phyloP scores from a whole-genome alignment of 106 monocot genomes.

The Cymbidium sinense region DNA sequence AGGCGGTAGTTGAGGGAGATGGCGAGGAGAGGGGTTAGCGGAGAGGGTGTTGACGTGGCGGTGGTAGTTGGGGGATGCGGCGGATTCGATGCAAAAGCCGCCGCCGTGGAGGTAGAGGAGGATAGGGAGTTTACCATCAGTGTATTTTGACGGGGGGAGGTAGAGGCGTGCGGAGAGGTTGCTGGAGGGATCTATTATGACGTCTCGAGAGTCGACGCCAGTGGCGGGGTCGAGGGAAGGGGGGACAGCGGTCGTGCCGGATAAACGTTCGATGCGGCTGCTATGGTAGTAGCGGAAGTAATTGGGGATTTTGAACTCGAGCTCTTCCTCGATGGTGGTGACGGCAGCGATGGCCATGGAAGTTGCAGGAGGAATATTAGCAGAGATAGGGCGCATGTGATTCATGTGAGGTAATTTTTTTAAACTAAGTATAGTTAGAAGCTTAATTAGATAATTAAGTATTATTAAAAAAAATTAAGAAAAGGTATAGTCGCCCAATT shows the following conservation, averaged over 20 bases:
- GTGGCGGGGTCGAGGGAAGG: conserved; percentile 27
- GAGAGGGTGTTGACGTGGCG: conserved; percentile 34
- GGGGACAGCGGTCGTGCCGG: conserved; percentile 7
- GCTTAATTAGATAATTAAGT: too few relatives aligned
- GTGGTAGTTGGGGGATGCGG: conserved; percentile 35
- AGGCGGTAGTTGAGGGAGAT: conserved; percentile 36
- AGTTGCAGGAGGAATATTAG: too few relatives aligned
- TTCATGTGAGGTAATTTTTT: too few relatives aligned
- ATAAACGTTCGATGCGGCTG: conserved; percentile 33
- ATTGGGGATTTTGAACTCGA: conserved; percentile 15
- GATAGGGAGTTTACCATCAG: conserved; percentile 22
- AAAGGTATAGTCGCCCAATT: too few relatives aligned
- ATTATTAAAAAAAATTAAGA: too few relatives aligned
- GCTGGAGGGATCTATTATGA: conserved; percentile 20
- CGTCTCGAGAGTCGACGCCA: conserved; percentile 40
- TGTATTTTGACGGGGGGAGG: conserved; percentile 10
- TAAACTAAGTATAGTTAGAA: too few relatives aligned
- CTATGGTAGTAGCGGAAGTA: conserved; percentile 30
- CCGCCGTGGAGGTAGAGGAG: conserved; percentile 70
- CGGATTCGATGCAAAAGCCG: conserved; percentile 38
- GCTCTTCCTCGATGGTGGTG: neutral
- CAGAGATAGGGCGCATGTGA: too few relatives aligned
- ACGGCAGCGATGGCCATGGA: neutral
- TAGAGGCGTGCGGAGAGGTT: conserved; percentile 43
- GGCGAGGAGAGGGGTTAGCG: conserved; percentile 20